phyloP scores from a whole-genome alignment of 73 alveolate species.

The Paramecium octaurelia region DNA sequence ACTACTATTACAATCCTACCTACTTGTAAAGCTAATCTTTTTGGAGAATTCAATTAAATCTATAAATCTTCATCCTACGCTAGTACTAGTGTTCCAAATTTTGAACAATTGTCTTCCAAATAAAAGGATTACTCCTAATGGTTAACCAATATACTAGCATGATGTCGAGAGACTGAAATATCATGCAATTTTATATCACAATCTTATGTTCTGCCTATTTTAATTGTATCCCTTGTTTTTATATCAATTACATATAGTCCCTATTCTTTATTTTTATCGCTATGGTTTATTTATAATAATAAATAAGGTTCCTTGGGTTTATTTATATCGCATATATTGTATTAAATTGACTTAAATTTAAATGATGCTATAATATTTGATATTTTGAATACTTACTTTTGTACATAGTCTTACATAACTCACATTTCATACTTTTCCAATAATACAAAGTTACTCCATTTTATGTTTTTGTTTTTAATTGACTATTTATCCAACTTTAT shows the following conservation, averaged over 20 bases:
- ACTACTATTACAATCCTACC: constrained; percentile 19
- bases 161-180: constrained; percentile 76
- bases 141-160: constrained; percentile 66
- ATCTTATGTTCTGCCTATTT: constrained; percentile 78
- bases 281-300: constrained; percentile 16
- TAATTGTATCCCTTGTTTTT: neutral
- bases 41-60: neutral
- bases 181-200: constrained; percentile 74
- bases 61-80: constrained; percentile 8
- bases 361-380: neutral
- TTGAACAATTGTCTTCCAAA: constrained; percentile 66
- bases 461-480: constrained; percentile 34
- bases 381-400: neutral
- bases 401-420: constrained; percentile 35
- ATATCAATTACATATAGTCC: constrained; percentile 35
- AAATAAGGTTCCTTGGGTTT: constrained; percentile 49
- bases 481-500: constrained; percentile 48
- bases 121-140: constrained; percentile 46
- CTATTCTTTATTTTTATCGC: constrained; percentile 37
- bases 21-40: neutral
- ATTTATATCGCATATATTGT: constrained; percentile 20
- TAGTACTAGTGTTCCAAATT: constrained; percentile 68
- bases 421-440: constrained; percentile 62
- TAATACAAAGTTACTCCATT: constrained; percentile 51
- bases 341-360: neutral